Evolutionary conservation across 2,329 filamentous ascomycete genomes (phyloP).

Genomic region (Diaporthe ampelina): DNA sequence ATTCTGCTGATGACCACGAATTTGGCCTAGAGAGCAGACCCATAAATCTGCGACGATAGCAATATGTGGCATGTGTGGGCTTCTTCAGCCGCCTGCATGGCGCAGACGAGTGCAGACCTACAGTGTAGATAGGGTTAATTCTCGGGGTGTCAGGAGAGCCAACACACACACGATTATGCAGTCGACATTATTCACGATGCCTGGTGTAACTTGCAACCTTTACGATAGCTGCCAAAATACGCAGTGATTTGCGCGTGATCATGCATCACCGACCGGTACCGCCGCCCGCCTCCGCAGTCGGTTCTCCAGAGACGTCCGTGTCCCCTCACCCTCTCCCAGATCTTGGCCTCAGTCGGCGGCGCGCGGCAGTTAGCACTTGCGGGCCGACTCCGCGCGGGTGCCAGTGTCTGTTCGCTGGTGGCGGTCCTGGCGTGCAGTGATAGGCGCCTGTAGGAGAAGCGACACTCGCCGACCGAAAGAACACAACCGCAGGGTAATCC

Average conservation of each 20-base stretch:
- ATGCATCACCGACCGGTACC: not conserved
- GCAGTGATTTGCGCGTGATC: constrained; percentile 9
- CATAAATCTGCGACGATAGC: not conserved
- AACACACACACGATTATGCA: not conserved
- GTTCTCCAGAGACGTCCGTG: constrained; percentile 1
- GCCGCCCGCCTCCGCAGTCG: constrained; percentile 23
- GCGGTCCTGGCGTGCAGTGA: constrained; percentile 1
- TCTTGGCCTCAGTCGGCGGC: constrained; percentile 20
- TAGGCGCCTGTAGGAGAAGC: constrained; percentile 4
- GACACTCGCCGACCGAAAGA: constrained; percentile 3
- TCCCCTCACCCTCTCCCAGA: constrained; percentile 1
- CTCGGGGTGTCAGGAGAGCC: not conserved
- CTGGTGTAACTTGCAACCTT: not conserved
- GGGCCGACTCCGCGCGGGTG: constrained; percentile 24
- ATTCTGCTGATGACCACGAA: not conserved
- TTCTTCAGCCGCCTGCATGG: not conserved
- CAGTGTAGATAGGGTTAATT: constrained; percentile 11
- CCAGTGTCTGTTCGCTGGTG: constrained; percentile 18
- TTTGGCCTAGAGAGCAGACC: not conserved
- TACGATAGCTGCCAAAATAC: constrained; percentile 1
- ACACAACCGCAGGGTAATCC: constrained; percentile 25
- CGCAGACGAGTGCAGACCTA: not conserved
- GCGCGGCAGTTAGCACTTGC: constrained; percentile 25
- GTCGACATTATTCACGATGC: not conserved
- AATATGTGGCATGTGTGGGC: not conserved